A percentile compares a stretch with the other conserved stretches of the same genome.
phyloP scores from a whole-genome alignment of 164 flowering plant species.

The Magnolia sinica region DNA sequence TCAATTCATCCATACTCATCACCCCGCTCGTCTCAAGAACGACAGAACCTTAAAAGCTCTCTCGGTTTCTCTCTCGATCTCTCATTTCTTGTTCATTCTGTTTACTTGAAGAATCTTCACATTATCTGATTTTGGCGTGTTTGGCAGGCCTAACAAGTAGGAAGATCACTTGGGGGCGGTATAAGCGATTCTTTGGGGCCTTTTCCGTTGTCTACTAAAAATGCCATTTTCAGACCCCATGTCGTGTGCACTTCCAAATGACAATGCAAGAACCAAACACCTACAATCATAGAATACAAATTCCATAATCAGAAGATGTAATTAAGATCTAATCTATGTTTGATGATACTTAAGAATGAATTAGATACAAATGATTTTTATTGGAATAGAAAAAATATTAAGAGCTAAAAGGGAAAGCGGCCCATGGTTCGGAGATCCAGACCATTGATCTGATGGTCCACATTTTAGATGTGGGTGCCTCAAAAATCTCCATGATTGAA shows the following conservation, averaged over 20 bases:
- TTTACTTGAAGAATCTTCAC: neutral
- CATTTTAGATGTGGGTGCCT: neutral
- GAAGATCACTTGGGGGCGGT: conserved; percentile 73
- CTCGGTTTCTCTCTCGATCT: neutral
- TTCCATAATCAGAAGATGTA: neutral
- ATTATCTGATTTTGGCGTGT: neutral
- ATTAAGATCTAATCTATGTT: too few relatives aligned
- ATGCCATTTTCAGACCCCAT: conserved; percentile 82
- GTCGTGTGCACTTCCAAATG: conserved; percentile 74
- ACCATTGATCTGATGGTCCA: neutral
- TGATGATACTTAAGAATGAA: too few relatives aligned
- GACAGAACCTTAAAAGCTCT: neutral
- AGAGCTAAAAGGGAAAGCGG: too few relatives aligned
- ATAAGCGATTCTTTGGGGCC: conserved; percentile 57
- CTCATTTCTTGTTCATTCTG: neutral
- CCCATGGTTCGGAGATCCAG: neutral
- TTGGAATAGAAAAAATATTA: too few relatives aligned
- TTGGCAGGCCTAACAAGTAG: conserved; percentile 38
- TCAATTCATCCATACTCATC: neutral
- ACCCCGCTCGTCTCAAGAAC: neutral
- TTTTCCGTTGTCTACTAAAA: conserved; percentile 65
- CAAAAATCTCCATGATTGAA: too few relatives aligned
- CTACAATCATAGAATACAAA: conserved; percentile 18
- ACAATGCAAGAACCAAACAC: conserved; percentile 81
- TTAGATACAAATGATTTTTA: too few relatives aligned